Percentiles rank a stretch among this genome's conserved stretches.
Evolutionary conservation across 2,329 filamentous ascomycete species (phyloP).

Genomic region (Colletotrichum chrysophilum): DNA sequence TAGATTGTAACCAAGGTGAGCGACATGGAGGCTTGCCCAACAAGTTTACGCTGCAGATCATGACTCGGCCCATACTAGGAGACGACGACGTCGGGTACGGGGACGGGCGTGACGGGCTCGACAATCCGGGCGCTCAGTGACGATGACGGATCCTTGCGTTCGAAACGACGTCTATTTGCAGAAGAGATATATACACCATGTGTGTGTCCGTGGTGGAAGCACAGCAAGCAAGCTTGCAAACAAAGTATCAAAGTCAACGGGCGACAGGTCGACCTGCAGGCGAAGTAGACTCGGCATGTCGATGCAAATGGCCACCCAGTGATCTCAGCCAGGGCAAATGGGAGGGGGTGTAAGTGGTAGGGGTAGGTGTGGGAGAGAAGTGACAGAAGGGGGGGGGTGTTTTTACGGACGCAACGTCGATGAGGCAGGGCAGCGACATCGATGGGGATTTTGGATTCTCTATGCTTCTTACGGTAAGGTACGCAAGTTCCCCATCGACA

Average conservation of each 20-base stretch:
- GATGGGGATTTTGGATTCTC: not conserved
- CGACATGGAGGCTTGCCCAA: not conserved
- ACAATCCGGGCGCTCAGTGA: not conserved
- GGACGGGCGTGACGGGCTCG: not conserved
- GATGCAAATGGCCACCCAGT: not conserved
- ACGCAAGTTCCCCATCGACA: not conserved
- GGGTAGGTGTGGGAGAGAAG: not conserved
- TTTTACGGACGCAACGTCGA: not conserved
- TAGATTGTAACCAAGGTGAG: not conserved
- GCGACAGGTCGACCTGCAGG: not conserved
- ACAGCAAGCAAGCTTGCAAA: not conserved
- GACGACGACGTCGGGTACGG: not conserved
- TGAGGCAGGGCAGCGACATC: constrained; percentile 2
- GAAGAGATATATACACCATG: not conserved
- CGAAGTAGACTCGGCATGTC: not conserved
- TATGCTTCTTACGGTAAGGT: not conserved
- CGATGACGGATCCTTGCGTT: not conserved
- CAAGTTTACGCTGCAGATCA: constrained; percentile 6
- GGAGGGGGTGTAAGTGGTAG: not conserved
- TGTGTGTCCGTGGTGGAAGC: not conserved
- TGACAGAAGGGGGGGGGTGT: not conserved
- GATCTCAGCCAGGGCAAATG: not conserved
- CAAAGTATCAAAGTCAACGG: not conserved
- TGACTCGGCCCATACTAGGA: constrained; percentile 10
- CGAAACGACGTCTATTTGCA: not conserved